A percentile compares a stretch with the other conserved stretches of the same genome.
Conservation (phyloP, 768 basidiomycete species). For the Leccinum disarticulatum region DNA sequence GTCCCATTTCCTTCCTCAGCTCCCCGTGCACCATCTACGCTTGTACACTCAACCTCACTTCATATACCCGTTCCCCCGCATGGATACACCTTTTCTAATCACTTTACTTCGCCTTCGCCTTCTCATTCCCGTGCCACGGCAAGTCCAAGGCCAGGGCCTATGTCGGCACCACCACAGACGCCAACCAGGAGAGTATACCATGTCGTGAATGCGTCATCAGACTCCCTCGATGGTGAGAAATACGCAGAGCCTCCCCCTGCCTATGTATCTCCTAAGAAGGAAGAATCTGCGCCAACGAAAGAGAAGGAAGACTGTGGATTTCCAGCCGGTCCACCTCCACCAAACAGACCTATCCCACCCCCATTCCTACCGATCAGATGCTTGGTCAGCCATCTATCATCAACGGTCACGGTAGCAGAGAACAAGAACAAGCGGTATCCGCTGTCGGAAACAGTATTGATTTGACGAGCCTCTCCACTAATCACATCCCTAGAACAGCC, state of each 20-base stretch:
- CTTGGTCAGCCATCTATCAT: slow-evolving; percentile 9
- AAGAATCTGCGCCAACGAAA: slow-evolving; percentile 6
- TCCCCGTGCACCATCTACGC: slow-evolving; percentile 23
- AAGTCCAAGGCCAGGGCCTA: slow-evolving; percentile 1
- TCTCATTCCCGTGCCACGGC: slow-evolving; percentile 4
- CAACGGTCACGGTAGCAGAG: neutral
- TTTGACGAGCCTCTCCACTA: neutral
- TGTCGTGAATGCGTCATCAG: slow-evolving; percentile 39
- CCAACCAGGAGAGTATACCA: slow-evolving; percentile 44
- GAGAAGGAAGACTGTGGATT: slow-evolving; percentile 19
- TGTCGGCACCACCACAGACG: slow-evolving; percentile 25
- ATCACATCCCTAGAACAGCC: slow-evolving; percentile 23
- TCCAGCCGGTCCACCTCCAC: slow-evolving; percentile 6
- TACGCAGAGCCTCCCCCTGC: slow-evolving; percentile 48
- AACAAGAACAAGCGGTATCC: neutral
- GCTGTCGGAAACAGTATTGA: neutral
- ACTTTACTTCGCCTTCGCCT: slow-evolving; percentile 5
- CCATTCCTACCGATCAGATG: slow-evolving; percentile 7
- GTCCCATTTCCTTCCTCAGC: slow-evolving; percentile 9
- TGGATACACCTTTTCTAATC: slow-evolving; percentile 6
- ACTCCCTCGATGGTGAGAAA: slow-evolving; percentile 18
- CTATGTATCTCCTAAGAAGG: slow-evolving; percentile 33
- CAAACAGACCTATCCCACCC: slow-evolving; percentile 19
- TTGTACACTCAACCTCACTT: slow-evolving; percentile 25
- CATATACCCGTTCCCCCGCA: slow-evolving; percentile 17